A percentile compares a stretch with the other conserved stretches of the same genome.
These are phyloP conservation scores for Triticum urartu DNA, from an alignment of 176 grass and related monocot genomes.

Conservation along the genomic window DNA sequence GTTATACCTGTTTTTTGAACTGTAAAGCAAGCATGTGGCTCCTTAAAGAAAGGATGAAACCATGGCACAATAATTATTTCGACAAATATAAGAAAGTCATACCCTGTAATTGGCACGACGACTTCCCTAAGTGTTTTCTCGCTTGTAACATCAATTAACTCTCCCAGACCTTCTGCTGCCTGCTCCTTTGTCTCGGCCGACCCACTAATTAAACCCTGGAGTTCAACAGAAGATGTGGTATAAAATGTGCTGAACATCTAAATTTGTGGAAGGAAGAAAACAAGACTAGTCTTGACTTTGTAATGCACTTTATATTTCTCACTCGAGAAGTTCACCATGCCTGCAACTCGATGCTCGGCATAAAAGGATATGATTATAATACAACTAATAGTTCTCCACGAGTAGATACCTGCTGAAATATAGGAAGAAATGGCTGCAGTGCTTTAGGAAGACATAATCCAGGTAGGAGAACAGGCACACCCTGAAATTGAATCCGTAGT, in stretches of 20 bases:
- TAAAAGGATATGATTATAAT: slow-evolving; percentile 15
- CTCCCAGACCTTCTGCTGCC: slow-evolving; percentile 89
- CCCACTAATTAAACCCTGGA: slow-evolving; percentile 93
- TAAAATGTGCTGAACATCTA: slow-evolving; percentile 15
- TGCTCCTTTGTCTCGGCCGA: slow-evolving; percentile 87
- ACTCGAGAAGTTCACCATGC: not conserved
- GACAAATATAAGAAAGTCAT: slow-evolving; percentile 36
- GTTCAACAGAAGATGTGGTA: slow-evolving; percentile 32
- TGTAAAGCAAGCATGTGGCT: not conserved
- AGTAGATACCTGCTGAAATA: slow-evolving; percentile 84
- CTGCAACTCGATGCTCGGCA: not conserved
- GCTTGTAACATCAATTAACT: slow-evolving; percentile 91
- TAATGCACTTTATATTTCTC: not conserved
- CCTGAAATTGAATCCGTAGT: slow-evolving; percentile 56
- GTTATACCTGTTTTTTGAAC: not conserved
- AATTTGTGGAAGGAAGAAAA: not conserved
- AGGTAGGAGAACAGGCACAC: slow-evolving; percentile 79
- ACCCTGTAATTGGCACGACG: slow-evolving; percentile 96
- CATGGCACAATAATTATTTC: slow-evolving; percentile 7
- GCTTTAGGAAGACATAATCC: slow-evolving; percentile 94
- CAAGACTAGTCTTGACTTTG: slow-evolving; percentile 17
- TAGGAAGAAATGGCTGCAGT: slow-evolving; percentile 88
- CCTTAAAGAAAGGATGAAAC: not conserved
- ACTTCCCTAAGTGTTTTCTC: slow-evolving; percentile 93
- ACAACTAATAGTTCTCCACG: slow-evolving; percentile 12